Evolutionary conservation across 1,284 basidiomycete genomes (phyloP).

Genomic region (Rhodofomes roseus): DNA sequence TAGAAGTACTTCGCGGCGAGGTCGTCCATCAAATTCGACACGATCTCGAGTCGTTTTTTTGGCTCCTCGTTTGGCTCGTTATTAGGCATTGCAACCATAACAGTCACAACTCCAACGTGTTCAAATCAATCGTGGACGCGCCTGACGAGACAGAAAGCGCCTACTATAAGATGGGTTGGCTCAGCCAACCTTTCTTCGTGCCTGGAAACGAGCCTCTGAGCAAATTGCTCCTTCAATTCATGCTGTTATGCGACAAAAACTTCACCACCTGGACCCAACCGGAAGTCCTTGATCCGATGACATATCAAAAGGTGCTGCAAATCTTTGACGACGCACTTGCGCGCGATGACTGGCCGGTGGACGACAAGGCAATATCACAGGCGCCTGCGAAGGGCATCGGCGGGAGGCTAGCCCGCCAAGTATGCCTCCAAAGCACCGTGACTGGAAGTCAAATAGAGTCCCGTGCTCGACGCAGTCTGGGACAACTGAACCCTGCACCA

Average conservation of each 20-base stretch:
- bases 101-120: neutral
- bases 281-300: neutral
- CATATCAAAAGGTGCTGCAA: neutral
- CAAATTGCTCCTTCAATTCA: neutral
- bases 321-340: neutral
- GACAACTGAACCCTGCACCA: too few species aligned
- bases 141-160: neutral
- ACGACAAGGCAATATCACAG: neutral
- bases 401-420: too few species aligned
- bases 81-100: slow-evolving; percentile 8
- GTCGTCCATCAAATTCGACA: slow-evolving; percentile 5
- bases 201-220: neutral
- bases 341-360: neutral
- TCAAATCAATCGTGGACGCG: neutral
- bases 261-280: neutral
- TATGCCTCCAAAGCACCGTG: too few species aligned
- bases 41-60: slow-evolving; percentile 15
- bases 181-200: neutral
- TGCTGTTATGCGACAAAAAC: neutral
- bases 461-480: too few species aligned
- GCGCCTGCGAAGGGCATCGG: too few species aligned
- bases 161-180: neutral
- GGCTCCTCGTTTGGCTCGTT: slow-evolving; percentile 14
- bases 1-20: neutral
- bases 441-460: too few species aligned